These are phyloP conservation scores for Fusarium sp. DNA, from an alignment of 2,329 filamentous ascomycete species.

Conservation along the genomic window DNA sequence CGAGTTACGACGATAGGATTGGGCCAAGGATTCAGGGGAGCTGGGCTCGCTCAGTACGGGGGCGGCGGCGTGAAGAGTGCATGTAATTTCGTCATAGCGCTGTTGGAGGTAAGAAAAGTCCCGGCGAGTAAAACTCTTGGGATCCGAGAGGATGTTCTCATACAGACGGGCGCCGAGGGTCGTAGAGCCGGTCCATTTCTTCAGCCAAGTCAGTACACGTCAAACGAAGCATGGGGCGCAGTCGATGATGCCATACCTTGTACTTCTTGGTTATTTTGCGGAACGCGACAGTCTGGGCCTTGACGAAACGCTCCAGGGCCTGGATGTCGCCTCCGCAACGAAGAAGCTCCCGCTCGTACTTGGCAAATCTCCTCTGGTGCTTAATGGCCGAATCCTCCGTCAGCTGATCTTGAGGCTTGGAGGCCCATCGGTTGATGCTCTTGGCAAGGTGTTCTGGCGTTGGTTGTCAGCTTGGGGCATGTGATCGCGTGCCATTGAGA, in stretches of 20 bases:
- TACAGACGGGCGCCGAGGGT: constrained; percentile 74
- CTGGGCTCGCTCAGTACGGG: constrained; percentile 55
- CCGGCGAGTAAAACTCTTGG: constrained; percentile 77
- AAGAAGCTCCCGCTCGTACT: constrained; percentile 64
- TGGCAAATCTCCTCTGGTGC: constrained; percentile 64
- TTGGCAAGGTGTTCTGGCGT: constrained; percentile 60
- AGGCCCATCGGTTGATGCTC: constrained; percentile 60
- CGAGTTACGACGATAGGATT: constrained; percentile 25
- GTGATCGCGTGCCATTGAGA: constrained; percentile 26
- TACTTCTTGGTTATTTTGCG: constrained; percentile 90
- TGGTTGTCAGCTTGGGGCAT: constrained; percentile 39
- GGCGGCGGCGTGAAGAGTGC: constrained; percentile 59
- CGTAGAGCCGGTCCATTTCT: constrained; percentile 85
- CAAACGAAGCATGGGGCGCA: neutral
- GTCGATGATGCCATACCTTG: constrained; percentile 53
- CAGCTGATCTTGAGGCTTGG: constrained; percentile 50
- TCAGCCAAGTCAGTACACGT: constrained; percentile 6
- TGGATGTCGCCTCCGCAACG: constrained; percentile 78
- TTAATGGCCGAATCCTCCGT: constrained; percentile 53
- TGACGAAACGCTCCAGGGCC: constrained; percentile 77
- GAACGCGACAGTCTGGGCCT: constrained; percentile 81
- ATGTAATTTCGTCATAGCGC: constrained; percentile 64
- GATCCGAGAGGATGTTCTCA: constrained; percentile 72
- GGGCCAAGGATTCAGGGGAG: constrained; percentile 50
- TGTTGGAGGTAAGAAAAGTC: constrained; percentile 68